These are phyloP conservation scores for Cydonia oblonga DNA, from an alignment of 331 rosid species.

Conservation along the genomic window DNA sequence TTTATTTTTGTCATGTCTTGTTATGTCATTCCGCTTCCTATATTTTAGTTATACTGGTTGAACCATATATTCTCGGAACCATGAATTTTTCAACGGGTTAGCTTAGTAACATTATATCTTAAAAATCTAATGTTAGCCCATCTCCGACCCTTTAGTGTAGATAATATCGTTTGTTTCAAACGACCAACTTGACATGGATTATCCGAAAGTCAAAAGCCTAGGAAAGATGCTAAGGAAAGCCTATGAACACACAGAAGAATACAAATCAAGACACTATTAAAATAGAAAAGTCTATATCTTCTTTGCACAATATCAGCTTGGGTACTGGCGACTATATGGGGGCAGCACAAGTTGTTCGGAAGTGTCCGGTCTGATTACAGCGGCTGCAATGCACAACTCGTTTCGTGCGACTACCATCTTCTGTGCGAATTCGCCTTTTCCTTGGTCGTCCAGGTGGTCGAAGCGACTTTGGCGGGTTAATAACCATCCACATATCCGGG, in stretches of 20 bases:
- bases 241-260: neutral
- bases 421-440: conserved; percentile 25
- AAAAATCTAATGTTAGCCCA: too few relatives aligned
- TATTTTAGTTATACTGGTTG: too few relatives aligned
- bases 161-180: too few relatives aligned
- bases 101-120: too few relatives aligned
- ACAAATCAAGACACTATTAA: neutral
- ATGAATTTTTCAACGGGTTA: too few relatives aligned
- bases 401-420: conserved; percentile 35
- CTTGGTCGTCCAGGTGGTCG: conserved; percentile 30
- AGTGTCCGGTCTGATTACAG: conserved; percentile 54
- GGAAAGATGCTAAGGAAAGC: neutral
- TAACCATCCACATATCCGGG: conserved; percentile 2
- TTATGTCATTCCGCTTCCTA: too few relatives aligned
- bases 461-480: conserved; percentile 44
- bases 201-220: neutral
- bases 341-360: conserved; percentile 46
- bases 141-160: too few relatives aligned
- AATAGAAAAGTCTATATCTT: neutral
- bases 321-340: conserved; percentile 18
- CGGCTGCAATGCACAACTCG: conserved; percentile 56
- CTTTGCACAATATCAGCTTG: conserved; percentile 1
- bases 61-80: too few relatives aligned
- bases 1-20: too few relatives aligned
- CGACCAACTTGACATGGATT: too few relatives aligned